Percentiles rank a stretch among this genome's conserved stretches.
These are phyloP conservation scores for Penicillium verhagenii DNA, from an alignment of 495 filamentous ascomycete genomes.

Conservation along the genomic window DNA sequence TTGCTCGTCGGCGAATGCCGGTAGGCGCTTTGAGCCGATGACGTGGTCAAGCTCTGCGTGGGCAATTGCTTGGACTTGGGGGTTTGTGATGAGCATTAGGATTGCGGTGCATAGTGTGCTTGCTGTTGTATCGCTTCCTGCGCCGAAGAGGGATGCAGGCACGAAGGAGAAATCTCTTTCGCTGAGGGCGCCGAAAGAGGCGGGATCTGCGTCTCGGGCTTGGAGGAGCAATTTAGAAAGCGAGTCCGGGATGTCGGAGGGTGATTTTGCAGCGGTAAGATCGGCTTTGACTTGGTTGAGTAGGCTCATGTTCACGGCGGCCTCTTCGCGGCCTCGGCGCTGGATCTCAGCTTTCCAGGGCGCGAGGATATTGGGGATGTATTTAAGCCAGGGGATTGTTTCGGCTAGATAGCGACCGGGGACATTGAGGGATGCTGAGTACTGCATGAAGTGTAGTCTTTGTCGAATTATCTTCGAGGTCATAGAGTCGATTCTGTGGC, in stretches of 20 bases:
- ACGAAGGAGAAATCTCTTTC: slow-evolving; percentile 47
- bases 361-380: slow-evolving; percentile 21
- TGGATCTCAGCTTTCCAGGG: slow-evolving; percentile 31
- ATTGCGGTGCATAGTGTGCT: slow-evolving; percentile 61
- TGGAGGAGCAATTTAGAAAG: slow-evolving; percentile 34
- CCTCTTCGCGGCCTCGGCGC: slow-evolving; percentile 15
- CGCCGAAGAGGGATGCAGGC: slow-evolving; percentile 48
- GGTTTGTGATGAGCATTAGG: slow-evolving; percentile 52
- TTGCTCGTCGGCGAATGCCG: slow-evolving; percentile 14
- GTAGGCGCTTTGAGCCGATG: slow-evolving; percentile 13
- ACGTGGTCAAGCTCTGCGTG: slow-evolving; percentile 44
- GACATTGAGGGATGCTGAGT: slow-evolving; percentile 18
- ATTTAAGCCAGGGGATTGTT: slow-evolving; percentile 25
- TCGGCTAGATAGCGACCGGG: slow-evolving; percentile 27
- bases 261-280: slow-evolving; percentile 3
- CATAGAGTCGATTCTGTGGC: slow-evolving; percentile 27
- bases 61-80: slow-evolving; percentile 42
- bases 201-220: slow-evolving; percentile 33
- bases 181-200: slow-evolving; percentile 30
- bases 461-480: slow-evolving; percentile 16
- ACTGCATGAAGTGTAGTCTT: slow-evolving; percentile 22
- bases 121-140: slow-evolving; percentile 64
- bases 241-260: slow-evolving; percentile 16
- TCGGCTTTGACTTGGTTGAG: slow-evolving; percentile 12
- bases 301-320: slow-evolving; percentile 11